A percentile compares a stretch with the other conserved stretches of the same genome.
Evolutionary conservation across 768 basidiomycete species (phyloP).

Genomic region (Suillus brevipes): DNA sequence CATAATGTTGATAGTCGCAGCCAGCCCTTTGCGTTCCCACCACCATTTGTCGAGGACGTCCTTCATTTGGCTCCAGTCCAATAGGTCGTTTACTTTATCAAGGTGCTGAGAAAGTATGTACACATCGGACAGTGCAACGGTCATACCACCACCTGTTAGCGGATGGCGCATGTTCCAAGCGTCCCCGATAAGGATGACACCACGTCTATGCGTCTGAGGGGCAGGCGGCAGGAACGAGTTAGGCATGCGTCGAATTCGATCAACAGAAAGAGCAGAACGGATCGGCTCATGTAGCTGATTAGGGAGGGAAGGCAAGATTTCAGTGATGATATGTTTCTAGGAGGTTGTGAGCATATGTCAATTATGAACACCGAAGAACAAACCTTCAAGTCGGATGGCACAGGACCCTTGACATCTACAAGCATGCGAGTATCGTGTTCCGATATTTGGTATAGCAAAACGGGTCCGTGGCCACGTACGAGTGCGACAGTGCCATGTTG

Average conservation of each 20-base stretch:
- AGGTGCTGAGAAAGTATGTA: conserved; percentile 70
- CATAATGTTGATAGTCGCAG: conserved; percentile 88
- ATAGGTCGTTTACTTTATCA: conserved; percentile 39
- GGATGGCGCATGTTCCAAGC: conserved; percentile 99
- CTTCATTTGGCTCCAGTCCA: conserved; percentile 54
- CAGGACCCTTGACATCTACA: conserved; percentile 81
- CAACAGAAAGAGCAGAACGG: conserved; percentile 66
- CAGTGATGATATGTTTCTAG: conserved; percentile 66
- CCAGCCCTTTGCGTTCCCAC: conserved; percentile 81
- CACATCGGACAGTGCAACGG: conserved; percentile 88
- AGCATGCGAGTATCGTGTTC: conserved; percentile 90
- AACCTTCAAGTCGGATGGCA: conserved; percentile 82
- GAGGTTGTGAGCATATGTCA: conserved; percentile 11
- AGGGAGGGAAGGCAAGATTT: conserved; percentile 84
- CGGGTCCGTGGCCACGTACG: conserved; percentile 79
- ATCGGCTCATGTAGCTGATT: conserved; percentile 65
- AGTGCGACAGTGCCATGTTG: conserved; percentile 85
- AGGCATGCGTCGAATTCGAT: conserved; percentile 89
- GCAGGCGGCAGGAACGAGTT: conserved; percentile 89
- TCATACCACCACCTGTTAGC: conserved; percentile 97
- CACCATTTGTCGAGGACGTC: conserved; percentile 70
- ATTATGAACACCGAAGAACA: background rate
- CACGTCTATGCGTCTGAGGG: conserved; percentile 65
- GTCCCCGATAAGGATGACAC: conserved; percentile 87
- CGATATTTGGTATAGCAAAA: conserved; percentile 90